phyloP scores from a whole-genome alignment of 768 basidiomycete species.

The Lactarius psammicola region DNA sequence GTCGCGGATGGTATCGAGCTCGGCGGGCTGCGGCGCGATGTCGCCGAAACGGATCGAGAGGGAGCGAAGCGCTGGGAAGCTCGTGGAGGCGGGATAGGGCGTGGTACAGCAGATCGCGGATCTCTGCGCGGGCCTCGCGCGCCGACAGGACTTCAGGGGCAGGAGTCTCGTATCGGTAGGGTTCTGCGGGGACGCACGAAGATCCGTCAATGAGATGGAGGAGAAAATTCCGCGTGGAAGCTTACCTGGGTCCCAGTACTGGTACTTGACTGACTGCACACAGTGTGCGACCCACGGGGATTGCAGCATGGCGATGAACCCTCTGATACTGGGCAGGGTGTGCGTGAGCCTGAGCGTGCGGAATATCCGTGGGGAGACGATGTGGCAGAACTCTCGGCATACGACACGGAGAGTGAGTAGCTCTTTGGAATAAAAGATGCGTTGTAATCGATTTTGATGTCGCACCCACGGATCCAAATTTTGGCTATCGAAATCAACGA shows the following conservation, averaged over 20 bases:
- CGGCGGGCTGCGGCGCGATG: background rate
- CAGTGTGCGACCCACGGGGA: conserved; percentile 14
- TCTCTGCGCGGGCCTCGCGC: background rate
- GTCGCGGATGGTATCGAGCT: conserved; percentile 8
- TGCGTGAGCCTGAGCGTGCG: conserved; percentile 17
- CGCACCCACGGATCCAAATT: conserved; percentile 2
- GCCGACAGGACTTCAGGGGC: background rate
- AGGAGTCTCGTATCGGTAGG: conserved; percentile 8
- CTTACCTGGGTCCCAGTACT: conserved; percentile 25
- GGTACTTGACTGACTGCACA: conserved; percentile 13
- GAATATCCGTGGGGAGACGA: conserved; percentile 13
- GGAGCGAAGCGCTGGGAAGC: conserved; percentile 14
- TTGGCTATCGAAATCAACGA: conserved; percentile 5
- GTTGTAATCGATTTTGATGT: conserved; percentile 1
- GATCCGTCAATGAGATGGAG: background rate
- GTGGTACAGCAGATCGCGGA: background rate
- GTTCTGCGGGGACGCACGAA: background rate
- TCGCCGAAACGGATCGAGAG: conserved; percentile 22
- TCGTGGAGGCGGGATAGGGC: conserved; percentile 16
- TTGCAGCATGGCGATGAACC: conserved; percentile 7
- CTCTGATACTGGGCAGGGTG: conserved; percentile 14
- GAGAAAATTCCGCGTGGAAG: too few species aligned
- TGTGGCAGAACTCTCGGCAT: conserved; percentile 13
- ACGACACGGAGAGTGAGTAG: conserved; percentile 13
- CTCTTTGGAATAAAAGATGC: conserved; percentile 3